A percentile compares a stretch with the other conserved stretches of the same genome.
phyloP scores from a whole-genome alignment of 1,139 yeast species.

The Nakaseomyces glabratus region DNA sequence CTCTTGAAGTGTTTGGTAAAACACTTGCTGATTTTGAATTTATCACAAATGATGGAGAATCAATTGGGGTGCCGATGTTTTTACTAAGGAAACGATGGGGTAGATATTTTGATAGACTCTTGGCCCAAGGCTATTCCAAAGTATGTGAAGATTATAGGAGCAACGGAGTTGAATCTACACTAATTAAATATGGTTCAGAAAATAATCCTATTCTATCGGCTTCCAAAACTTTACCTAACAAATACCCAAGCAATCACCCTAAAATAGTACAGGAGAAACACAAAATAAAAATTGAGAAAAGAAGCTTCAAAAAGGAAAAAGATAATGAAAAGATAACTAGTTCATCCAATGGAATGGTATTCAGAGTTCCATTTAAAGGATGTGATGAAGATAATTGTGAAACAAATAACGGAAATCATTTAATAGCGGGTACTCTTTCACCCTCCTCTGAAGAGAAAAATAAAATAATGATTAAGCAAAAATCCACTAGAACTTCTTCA shows the following conservation, averaged over 20 bases:
- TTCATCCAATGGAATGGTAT: constrained; percentile 32
- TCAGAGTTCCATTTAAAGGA: constrained; percentile 53
- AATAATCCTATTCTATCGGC: neutral
- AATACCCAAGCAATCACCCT: neutral
- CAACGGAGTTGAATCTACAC: constrained; percentile 12
- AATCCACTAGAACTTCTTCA: constrained; percentile 15
- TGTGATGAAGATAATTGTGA: constrained; percentile 1
- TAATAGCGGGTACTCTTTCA: constrained; percentile 2
- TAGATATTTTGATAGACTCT: constrained; percentile 48
- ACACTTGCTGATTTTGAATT: constrained; percentile 63
- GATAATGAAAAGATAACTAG: constrained; percentile 20
- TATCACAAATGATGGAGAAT: constrained; percentile 56
- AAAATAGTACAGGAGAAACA: neutral
- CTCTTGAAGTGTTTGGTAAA: constrained; percentile 56
- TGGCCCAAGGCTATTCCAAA: constrained; percentile 53
- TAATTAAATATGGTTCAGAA: constrained; percentile 7
- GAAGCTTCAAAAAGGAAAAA: constrained; percentile 4
- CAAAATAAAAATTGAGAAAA: constrained; percentile 1
- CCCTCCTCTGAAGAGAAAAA: constrained; percentile 5
- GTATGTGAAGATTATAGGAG: constrained; percentile 22
- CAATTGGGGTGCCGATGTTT: constrained; percentile 53
- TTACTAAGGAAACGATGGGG: constrained; percentile 72
- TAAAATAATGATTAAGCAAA: constrained; percentile 3
- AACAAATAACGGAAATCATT: constrained; percentile 1
- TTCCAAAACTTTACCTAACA: neutral